Base-by-base conservation (phyloP, 1,284 basidiomycete genomes). In the Pascua guehoae region DNA sequence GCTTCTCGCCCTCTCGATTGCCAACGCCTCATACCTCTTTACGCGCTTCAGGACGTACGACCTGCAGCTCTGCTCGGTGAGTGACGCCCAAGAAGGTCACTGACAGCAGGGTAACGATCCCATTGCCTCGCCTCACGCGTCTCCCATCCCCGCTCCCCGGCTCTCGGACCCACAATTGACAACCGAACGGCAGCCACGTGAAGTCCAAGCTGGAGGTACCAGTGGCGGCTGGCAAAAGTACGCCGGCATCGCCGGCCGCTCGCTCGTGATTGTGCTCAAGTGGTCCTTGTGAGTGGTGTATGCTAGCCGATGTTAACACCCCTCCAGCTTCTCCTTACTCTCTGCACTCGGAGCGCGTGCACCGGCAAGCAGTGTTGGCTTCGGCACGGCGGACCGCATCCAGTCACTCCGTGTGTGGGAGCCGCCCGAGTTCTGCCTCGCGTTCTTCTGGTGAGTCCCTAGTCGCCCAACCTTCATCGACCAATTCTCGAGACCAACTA, bases 381-480 rank as follows among this genome's bases (percentile, higher is more conserved):
- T 39, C 12, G 15, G 48, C 18, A 18, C 8, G 8, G 68, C 62
- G 16, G 68, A 73, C 44, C 67, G 63, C 47, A 74, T 78, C 43
- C 74, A 78, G 53, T 60, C 62, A 5, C 55, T 78, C 14, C 62
- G 63, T 12, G 70, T 78, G 15, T 78, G 76, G 76, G 75, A 78
- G 58, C 75, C 76, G 9, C 71, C 70, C 41, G 71, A 72, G 36
- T 78, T 76, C 62, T 72, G 69, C 54, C 66, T 76, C 18, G 69
- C 72, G 10, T 76, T 78, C 54, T 78, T 78, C 66, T 74, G 72
- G 73, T 75, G 32, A 45, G 71, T 64, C 43, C 15, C 18, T 32
- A n/a, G 47, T 5, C 7, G n/a, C 40, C 37, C 12, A 37, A 14
- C 36, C 18, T 12, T 36, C n/a, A n/a, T n/a, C n/a, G n/a, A n/a